phyloP scores from a whole-genome alignment of 2,329 filamentous ascomycete species.

The Alternaria arborescens region DNA sequence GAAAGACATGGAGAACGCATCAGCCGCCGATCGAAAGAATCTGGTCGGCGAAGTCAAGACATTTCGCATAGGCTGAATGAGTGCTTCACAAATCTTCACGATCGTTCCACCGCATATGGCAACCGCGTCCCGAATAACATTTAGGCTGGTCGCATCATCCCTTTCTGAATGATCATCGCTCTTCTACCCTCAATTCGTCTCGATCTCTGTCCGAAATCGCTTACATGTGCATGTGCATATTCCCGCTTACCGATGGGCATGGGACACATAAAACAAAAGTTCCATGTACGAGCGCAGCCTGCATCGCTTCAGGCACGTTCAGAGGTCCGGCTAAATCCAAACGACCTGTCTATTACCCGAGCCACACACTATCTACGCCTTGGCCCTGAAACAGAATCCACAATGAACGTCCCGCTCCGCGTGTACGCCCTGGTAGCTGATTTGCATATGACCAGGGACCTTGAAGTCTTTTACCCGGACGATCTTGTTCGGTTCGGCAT shows the following conservation, averaged over 20 bases:
- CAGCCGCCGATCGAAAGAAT: conserved; percentile 69
- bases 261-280: not conserved
- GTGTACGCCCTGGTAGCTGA: conserved; percentile 1
- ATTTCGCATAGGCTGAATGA: conserved; percentile 16
- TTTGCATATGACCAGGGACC: not conserved
- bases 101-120: not conserved
- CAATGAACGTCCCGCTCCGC: conserved; percentile 9
- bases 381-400: not conserved
- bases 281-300: not conserved
- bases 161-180: not conserved
- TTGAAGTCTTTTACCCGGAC: conserved; percentile 11
- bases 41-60: conserved; percentile 68
- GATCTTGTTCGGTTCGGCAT: conserved; percentile 10
- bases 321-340: conserved; percentile 19
- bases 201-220: not conserved
- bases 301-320: not conserved
- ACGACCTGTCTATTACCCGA: not conserved
- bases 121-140: conserved; percentile 1
- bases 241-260: not conserved
- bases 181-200: conserved; percentile 1
- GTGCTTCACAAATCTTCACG: not conserved
- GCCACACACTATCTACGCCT: not conserved
- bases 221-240: conserved; percentile 1
- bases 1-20: conserved; percentile 72
- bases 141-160: not conserved